Evolutionary conservation across 2,329 filamentous ascomycete species (phyloP).

Genomic region (Neonectria neomacrospora): DNA sequence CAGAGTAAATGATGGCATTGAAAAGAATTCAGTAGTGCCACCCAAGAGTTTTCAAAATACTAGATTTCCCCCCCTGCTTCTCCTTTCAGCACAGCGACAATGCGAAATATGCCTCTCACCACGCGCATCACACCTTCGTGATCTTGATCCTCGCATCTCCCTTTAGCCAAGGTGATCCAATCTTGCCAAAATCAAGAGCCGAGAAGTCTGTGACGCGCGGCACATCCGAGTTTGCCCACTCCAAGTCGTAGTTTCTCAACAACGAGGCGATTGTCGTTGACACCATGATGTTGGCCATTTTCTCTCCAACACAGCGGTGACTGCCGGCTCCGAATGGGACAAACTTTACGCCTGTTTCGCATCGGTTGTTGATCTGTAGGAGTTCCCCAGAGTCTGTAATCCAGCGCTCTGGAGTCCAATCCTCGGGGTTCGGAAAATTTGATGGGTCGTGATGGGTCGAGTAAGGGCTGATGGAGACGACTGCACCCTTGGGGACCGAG

Average conservation of each 20-base stretch:
- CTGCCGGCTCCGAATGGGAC: slow-evolving; percentile 21
- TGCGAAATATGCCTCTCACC: not conserved
- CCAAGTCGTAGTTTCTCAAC: slow-evolving; percentile 16
- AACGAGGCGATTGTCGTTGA: slow-evolving; percentile 13
- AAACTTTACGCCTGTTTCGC: slow-evolving; percentile 10
- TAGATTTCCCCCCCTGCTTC: not conserved
- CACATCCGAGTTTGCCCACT: slow-evolving; percentile 11
- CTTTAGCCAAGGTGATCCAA: slow-evolving; percentile 24
- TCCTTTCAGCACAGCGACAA: not conserved
- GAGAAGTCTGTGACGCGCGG: slow-evolving; percentile 12
- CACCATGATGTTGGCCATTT: slow-evolving; percentile 26
- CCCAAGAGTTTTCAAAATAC: not conserved
- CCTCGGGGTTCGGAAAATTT: slow-evolving; percentile 19
- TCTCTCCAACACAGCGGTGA: slow-evolving; percentile 24
- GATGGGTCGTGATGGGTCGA: slow-evolving; percentile 23
- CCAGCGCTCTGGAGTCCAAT: slow-evolving; percentile 23
- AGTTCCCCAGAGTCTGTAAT: slow-evolving; percentile 8
- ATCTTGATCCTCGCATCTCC: slow-evolving; percentile 17
- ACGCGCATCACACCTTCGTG: not conserved
- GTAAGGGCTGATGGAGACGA: slow-evolving; percentile 24
- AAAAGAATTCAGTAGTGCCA: not conserved
- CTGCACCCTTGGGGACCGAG: slow-evolving; percentile 11
- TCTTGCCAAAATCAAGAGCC: slow-evolving; percentile 20
- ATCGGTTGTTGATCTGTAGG: slow-evolving; percentile 5
- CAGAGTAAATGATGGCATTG: not conserved